Evolutionary conservation across 768 basidiomycete genomes (phyloP).

Genomic region (Leccinum boreale): DNA sequence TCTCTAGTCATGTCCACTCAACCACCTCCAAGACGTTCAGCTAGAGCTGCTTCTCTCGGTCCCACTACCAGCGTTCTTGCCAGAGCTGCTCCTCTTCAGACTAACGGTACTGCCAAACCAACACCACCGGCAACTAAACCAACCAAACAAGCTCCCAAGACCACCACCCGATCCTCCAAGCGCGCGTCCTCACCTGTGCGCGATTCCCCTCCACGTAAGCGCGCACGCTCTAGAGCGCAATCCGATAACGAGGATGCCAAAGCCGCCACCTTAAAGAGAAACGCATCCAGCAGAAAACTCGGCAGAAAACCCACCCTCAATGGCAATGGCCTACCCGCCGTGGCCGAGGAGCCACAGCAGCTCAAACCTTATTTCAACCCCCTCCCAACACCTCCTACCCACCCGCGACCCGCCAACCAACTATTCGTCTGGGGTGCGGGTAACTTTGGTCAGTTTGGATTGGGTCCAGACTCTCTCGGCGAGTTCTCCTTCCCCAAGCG

Average conservation of each 20-base stretch:
- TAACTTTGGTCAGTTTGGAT: constrained; percentile 93
- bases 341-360: constrained; percentile 37
- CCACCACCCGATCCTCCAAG: constrained; percentile 35
- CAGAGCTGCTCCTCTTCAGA: constrained; percentile 30
- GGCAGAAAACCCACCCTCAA: constrained; percentile 30
- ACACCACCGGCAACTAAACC: constrained; percentile 1
- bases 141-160: constrained; percentile 22
- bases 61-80: constrained; percentile 27
- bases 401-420: constrained; percentile 61
- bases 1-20: constrained; percentile 27
- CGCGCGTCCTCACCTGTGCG: constrained; percentile 49
- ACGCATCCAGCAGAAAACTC: constrained; percentile 24
- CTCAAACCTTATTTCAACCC: constrained; percentile 61
- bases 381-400: constrained; percentile 55
- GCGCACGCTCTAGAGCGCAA: constrained; percentile 38
- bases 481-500: constrained; percentile 76
- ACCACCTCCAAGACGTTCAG: constrained; percentile 47
- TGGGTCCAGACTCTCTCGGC: constrained; percentile 70
- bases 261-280: constrained; percentile 23
- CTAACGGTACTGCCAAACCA: constrained; percentile 33
- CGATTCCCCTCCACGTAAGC: constrained; percentile 46
- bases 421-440: constrained; percentile 90
- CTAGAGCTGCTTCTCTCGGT: constrained; percentile 48
- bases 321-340: constrained; percentile 30
- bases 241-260: constrained; percentile 43